Evolutionary conservation across 345 rosid genomes (phyloP).

Genomic region (Dipteronia dyeriana): DNA sequence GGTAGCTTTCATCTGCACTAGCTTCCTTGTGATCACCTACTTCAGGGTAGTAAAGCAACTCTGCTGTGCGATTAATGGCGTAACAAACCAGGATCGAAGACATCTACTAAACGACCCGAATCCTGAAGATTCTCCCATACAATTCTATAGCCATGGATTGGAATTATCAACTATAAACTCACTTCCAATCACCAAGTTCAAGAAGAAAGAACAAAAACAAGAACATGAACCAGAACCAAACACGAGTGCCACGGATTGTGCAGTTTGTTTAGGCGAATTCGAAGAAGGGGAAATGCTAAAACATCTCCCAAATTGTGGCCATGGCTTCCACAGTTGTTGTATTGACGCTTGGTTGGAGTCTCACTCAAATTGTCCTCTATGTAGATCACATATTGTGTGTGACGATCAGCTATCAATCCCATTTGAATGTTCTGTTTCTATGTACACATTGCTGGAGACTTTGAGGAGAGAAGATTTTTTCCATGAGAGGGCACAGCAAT

Average conservation of each 20-base stretch:
- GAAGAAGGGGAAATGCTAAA: constrained; percentile 42
- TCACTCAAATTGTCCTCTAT: constrained; percentile 44
- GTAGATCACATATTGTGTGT: constrained; percentile 27
- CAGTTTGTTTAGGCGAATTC: constrained; percentile 47
- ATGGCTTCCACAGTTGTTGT: constrained; percentile 38
- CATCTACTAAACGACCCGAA: constrained; percentile 20
- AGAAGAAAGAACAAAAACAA: constrained; percentile 16
- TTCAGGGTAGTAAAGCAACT: constrained; percentile 22
- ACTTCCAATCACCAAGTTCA: constrained; percentile 34
- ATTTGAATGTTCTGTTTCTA: constrained; percentile 19
- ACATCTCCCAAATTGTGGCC: constrained; percentile 35
- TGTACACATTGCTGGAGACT: constrained; percentile 16
- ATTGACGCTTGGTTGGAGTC: constrained; percentile 44
- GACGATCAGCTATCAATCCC: background rate
- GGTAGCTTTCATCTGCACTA: constrained; percentile 10
- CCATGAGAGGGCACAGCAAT: constrained; percentile 18
- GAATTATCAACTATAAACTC: constrained; percentile 26
- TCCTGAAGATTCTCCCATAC: constrained; percentile 16
- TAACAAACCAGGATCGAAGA: constrained; percentile 13
- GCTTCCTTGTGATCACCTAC: constrained; percentile 26
- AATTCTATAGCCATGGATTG: constrained; percentile 33
- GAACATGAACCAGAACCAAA: constrained; percentile 6
- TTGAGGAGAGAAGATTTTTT: constrained; percentile 32
- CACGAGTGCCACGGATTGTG: constrained; percentile 32
- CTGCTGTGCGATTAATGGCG: background rate